Conservation (phyloP, 148 eudicot genomes). For the Rhododendron williamsianum region DNA sequence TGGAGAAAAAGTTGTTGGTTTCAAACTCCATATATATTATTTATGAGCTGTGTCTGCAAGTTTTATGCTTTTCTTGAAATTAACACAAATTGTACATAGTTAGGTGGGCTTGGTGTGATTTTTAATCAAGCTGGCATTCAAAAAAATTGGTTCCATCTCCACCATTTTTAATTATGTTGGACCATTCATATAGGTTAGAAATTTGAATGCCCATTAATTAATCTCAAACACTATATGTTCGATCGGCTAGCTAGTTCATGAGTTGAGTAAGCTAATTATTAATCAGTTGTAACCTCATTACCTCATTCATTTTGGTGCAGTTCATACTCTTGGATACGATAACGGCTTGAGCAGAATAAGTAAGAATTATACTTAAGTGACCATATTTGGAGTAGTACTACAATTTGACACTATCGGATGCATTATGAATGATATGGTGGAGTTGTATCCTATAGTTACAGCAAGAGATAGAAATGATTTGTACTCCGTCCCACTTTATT, state of each 20-base stretch:
- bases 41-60: background rate
- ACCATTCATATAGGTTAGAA: background rate
- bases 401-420: background rate
- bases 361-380: background rate
- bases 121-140: background rate
- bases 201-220: background rate
- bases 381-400: no score
- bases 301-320: background rate
- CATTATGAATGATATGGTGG: no score
- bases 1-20: background rate
- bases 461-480: no score
- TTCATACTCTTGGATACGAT: background rate
- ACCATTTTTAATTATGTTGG: background rate
- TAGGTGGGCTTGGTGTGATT: background rate
- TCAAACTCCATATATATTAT: background rate
- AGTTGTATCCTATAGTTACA: no score
- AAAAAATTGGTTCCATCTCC: background rate
- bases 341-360: background rate
- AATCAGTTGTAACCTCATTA: background rate
- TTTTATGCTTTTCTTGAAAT: background rate
- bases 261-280: background rate
- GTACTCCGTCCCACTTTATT: no score
- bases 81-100: background rate
- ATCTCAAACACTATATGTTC: background rate
- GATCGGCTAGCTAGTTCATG: background rate